A percentile compares a stretch with the other conserved stretches of the same genome.
phyloP scores from a whole-genome alignment of 2,329 filamentous ascomycete genomes.

The Sclerotinia spermophila region DNA sequence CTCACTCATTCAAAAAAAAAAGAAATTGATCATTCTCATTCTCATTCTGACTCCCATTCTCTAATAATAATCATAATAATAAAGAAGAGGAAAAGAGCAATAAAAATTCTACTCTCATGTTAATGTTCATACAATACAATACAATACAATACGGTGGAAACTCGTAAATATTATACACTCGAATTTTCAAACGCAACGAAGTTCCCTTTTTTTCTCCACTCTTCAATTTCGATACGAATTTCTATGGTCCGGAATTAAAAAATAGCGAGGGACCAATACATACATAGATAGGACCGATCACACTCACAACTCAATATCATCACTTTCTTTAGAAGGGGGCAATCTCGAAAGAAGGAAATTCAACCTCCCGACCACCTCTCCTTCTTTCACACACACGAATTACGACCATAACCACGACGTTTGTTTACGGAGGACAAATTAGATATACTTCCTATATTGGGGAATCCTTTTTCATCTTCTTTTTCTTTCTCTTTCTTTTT shows the following conservation, averaged over 20 bases:
- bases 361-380: neutral
- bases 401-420: slow-evolving; percentile 6
- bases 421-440: slow-evolving; percentile 7
- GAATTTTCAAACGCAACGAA: slow-evolving; percentile 3
- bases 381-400: neutral
- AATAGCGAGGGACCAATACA: slow-evolving; percentile 12
- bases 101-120: neutral
- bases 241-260: slow-evolving; percentile 14
- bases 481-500: neutral
- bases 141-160: neutral
- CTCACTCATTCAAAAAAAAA: neutral
- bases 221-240: slow-evolving; percentile 16
- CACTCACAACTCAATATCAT: neutral
- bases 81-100: neutral
- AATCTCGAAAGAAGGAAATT: neutral
- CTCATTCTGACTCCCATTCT: no score
- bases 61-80: no score
- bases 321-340: slow-evolving; percentile 13
- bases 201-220: slow-evolving; percentile 11
- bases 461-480: no score
- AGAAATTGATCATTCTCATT: neutral
- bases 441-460: neutral
- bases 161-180: neutral
- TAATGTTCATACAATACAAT: neutral
- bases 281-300: no score